Evolutionary conservation across 345 rosid genomes (phyloP).

Genomic region (Eucalyptus tenuipes): DNA sequence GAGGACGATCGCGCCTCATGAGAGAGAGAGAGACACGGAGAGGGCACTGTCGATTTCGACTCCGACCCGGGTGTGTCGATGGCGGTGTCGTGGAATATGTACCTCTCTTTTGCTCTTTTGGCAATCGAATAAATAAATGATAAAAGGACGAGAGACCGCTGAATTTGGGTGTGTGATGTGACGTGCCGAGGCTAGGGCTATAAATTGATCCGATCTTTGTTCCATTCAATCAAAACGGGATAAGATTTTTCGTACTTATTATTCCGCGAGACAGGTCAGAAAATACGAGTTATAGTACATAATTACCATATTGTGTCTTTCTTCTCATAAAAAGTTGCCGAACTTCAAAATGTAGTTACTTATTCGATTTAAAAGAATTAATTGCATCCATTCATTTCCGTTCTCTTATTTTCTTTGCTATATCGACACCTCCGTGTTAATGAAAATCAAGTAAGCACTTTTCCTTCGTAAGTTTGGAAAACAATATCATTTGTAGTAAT

Average conservation of each 20-base stretch:
- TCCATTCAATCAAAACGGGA: not conserved
- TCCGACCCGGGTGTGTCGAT: fast-evolving
- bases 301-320: not conserved
- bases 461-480: not conserved
- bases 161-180: too few relatives aligned
- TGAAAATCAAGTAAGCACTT: not conserved
- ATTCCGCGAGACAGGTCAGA: too few relatives aligned
- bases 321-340: not conserved
- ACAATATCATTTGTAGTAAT: not conserved
- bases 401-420: not conserved
- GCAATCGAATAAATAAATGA: not conserved
- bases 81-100: not conserved
- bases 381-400: fast-evolving
- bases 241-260: not conserved
- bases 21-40: not conserved
- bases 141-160: too few relatives aligned
- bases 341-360: not conserved
- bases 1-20: not conserved
- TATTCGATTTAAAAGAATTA: not conserved
- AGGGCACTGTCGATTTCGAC: not conserved
- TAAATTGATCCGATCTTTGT: too few relatives aligned
- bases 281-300: not conserved
- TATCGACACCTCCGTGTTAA: not conserved
- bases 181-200: too few relatives aligned
- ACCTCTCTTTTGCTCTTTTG: not conserved